Conservation (phyloP, 768 basidiomycete genomes). For the Trametes maxima region DNA sequence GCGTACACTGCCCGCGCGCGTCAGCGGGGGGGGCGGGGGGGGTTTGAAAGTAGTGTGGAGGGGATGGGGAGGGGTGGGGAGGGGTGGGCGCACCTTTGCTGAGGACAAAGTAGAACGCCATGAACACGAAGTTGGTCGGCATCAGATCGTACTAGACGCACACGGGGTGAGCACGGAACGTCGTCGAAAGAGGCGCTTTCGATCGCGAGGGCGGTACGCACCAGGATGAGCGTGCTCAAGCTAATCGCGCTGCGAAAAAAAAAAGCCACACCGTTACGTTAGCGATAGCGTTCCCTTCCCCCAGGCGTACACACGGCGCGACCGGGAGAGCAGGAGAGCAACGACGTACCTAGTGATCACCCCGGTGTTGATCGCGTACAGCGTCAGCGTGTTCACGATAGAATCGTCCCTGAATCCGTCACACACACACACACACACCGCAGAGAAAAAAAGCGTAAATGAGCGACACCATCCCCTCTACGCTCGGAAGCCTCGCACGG, state of each 20-base stretch:
- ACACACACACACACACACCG: not conserved
- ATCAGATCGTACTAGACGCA: constrained; percentile 54
- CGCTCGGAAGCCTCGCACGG: too few relatives aligned
- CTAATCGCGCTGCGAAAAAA: constrained; percentile 43
- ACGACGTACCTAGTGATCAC: constrained; percentile 54
- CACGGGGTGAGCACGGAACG: constrained; percentile 37
- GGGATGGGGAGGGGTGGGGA: not conserved
- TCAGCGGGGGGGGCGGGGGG: not conserved
- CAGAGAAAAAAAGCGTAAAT: not conserved
- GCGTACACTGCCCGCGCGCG: constrained; percentile 49
- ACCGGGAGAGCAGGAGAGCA: too few relatives aligned
- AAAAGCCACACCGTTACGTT: not conserved
- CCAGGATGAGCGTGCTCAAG: constrained; percentile 54
- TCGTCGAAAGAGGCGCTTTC: constrained; percentile 26
- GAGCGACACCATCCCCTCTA: not conserved
- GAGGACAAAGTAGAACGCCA: constrained; percentile 62
- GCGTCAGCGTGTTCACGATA: constrained; percentile 53
- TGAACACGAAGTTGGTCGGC: constrained; percentile 59
- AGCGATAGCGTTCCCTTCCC: not conserved
- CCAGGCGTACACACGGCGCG: not conserved
- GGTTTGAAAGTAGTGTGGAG: not conserved
- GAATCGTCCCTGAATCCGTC: constrained; percentile 48
- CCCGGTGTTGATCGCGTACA: constrained; percentile 67
- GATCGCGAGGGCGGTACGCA: constrained; percentile 40
- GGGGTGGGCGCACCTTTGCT: constrained; percentile 56